Evolutionary conservation across 2,329 filamentous ascomycete species (phyloP).

Genomic region (Scytalidium lignicola): DNA sequence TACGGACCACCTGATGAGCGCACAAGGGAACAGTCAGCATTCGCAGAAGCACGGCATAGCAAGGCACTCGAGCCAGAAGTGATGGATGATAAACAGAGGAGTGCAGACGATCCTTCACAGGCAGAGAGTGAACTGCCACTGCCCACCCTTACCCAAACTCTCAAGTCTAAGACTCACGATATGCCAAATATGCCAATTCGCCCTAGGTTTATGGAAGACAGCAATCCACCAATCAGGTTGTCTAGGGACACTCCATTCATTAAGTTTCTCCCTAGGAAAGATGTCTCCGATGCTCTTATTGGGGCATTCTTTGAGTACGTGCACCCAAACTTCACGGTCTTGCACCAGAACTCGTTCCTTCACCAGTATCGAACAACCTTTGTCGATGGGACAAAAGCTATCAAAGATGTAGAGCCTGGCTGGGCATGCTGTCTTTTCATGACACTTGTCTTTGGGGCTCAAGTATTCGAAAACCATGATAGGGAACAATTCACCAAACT

Average conservation of each 20-base stretch:
- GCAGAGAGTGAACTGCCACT: background rate
- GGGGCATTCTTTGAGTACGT: constrained; percentile 35
- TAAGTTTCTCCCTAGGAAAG: constrained; percentile 28
- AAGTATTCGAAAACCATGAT: constrained; percentile 29
- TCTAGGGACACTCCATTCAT: constrained; percentile 5
- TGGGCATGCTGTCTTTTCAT: constrained; percentile 37
- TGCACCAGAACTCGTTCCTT: constrained; percentile 36
- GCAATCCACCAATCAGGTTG: background rate
- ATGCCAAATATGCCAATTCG: constrained; percentile 13
- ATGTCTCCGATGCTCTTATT: constrained; percentile 32
- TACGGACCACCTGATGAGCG: constrained; percentile 19
- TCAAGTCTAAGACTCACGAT: constrained; percentile 8
- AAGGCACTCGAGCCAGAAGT: constrained; percentile 25
- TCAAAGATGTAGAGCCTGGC: constrained; percentile 32
- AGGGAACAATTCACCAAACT: constrained; percentile 25
- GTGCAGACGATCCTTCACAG: constrained; percentile 7
- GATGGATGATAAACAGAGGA: constrained; percentile 15
- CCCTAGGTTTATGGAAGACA: constrained; percentile 3
- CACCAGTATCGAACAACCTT: constrained; percentile 33
- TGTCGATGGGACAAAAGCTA: constrained; percentile 14
- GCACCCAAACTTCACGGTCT: constrained; percentile 34
- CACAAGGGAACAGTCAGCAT: constrained; percentile 19
- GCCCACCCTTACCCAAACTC: constrained; percentile 1
- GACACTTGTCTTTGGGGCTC: constrained; percentile 37
- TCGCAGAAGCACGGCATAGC: constrained; percentile 23